Percentiles rank a stretch among this genome's conserved stretches.
Evolutionary conservation across 78 protist species (phyloP).

Genomic region (Mantamonas sphyraenae): DNA sequence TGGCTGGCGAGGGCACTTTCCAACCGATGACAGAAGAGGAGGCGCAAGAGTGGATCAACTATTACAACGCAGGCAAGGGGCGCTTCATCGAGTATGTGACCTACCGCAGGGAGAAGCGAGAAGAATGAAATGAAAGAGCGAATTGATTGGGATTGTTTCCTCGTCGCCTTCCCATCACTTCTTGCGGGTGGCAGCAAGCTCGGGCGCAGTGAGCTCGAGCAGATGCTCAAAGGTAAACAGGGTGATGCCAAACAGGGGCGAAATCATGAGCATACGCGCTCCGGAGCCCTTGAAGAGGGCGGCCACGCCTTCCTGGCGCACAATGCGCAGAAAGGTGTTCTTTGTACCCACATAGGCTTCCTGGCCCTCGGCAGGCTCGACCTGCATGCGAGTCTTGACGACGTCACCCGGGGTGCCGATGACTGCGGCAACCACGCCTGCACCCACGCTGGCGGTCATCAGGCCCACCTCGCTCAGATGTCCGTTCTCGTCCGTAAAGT

Average conservation of each 20-base stretch:
- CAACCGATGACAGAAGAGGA: too few relatives aligned
- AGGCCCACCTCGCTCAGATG: constrained; percentile 24
- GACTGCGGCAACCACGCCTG: constrained; percentile 59
- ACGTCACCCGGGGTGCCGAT: constrained; percentile 74
- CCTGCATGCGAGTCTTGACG: constrained; percentile 69
- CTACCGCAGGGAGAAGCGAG: too few relatives aligned
- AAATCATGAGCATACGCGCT: constrained; percentile 29
- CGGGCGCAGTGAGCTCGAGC: too few relatives aligned
- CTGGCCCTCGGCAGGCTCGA: constrained; percentile 55
- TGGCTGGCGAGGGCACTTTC: too few relatives aligned
- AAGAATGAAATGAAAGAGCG: too few relatives aligned
- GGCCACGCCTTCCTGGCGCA: constrained; percentile 44
- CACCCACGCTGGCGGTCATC: constrained; percentile 55
- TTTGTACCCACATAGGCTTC: constrained; percentile 50
- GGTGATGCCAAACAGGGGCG: constrained; percentile 73
- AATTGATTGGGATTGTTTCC: too few relatives aligned
- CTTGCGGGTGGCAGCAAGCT: too few relatives aligned
- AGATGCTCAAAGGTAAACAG: constrained; percentile 61
- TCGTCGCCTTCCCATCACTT: too few relatives aligned
- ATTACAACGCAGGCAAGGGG: too few relatives aligned
- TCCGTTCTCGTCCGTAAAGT: constrained; percentile 43
- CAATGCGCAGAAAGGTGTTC: constrained; percentile 45
- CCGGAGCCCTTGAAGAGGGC: constrained; percentile 63
- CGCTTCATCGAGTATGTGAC: too few relatives aligned
- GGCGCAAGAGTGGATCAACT: too few relatives aligned